Percentiles rank a stretch among this genome's conserved stretches.
These are phyloP conservation scores for Calamus simplicifolius DNA, from an alignment of 176 grass and related monocot genomes.

Conservation along the genomic window DNA sequence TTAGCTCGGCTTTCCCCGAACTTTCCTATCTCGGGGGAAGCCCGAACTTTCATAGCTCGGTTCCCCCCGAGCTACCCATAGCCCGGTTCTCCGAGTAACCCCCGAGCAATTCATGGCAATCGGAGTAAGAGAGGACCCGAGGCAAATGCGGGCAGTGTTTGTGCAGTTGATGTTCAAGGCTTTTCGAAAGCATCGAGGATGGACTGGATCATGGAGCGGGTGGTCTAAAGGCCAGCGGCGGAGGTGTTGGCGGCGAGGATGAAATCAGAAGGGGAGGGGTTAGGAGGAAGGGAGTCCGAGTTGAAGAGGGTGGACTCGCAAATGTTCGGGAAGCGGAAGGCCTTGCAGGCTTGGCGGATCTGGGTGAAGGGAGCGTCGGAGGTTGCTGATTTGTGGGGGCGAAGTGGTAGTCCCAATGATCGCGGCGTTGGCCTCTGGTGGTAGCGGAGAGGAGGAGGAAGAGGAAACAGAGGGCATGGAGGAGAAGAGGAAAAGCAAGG, in stretches of 20 bases:
- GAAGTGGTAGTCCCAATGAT: neutral
- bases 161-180: conserved; percentile 52
- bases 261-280: conserved; percentile 23
- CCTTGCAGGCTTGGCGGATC: conserved; percentile 65
- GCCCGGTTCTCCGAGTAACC: no score
- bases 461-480: conserved; percentile 12
- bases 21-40: no score
- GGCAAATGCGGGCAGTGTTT: no score
- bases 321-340: conserved; percentile 44
- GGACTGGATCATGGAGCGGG: conserved; percentile 44
- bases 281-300: neutral
- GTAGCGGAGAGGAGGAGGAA: conserved; percentile 5
- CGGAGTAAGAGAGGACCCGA: no score
- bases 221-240: conserved; percentile 35
- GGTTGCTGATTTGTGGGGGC: conserved; percentile 11
- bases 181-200: conserved; percentile 38
- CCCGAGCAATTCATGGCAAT: no score
- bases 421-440: neutral
- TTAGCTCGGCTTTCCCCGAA: no score
- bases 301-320: conserved; percentile 60
- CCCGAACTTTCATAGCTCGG: no score
- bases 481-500: no score
- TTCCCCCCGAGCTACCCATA: no score
- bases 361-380: conserved; percentile 13
- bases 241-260: conserved; percentile 41